These are phyloP conservation scores for Fusarium guadeloupense DNA, from an alignment of 2,329 filamentous ascomycete species.

Conservation along the genomic window DNA sequence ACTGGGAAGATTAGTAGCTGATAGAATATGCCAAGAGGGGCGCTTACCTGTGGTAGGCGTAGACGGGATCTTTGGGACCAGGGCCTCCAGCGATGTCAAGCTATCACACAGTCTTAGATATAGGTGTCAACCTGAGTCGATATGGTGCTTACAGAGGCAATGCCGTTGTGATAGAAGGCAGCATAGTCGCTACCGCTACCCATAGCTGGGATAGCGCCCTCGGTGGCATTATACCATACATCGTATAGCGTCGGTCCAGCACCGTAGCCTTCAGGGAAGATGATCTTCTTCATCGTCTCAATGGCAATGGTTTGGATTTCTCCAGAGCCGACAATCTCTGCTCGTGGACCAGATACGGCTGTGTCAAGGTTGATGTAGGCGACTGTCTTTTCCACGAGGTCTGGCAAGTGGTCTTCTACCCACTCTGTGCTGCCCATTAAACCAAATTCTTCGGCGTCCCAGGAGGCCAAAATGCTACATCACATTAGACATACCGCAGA, in stretches of 20 bases:
- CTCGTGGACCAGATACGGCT: constrained; percentile 56
- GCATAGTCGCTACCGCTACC: constrained; percentile 28
- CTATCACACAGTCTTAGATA: neutral
- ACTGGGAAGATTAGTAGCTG: neutral
- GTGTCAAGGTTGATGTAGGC: constrained; percentile 62
- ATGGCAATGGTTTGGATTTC: constrained; percentile 36
- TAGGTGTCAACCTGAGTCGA: rapidly evolving
- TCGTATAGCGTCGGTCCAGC: constrained; percentile 31
- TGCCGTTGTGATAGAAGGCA: constrained; percentile 30
- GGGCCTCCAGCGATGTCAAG: constrained; percentile 28
- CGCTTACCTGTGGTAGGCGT: constrained; percentile 15
- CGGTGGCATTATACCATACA: constrained; percentile 29
- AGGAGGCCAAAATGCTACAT: constrained; percentile 10
- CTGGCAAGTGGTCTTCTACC: constrained; percentile 25
- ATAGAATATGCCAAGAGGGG: rapidly evolving
- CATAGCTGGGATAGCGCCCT: constrained; percentile 27
- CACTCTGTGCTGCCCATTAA: constrained; percentile 30
- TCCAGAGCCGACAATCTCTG: constrained; percentile 42
- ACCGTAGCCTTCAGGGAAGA: constrained; percentile 25
- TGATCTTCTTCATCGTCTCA: constrained; percentile 35
- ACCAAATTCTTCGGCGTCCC: constrained; percentile 31
- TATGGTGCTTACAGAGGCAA: constrained; percentile 5
- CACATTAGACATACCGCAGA: neutral
- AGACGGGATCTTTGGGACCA: constrained; percentile 23
- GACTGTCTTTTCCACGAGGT: constrained; percentile 17